phyloP scores from a whole-genome alignment of 1,139 yeast species.

The Diutina sp. region DNA sequence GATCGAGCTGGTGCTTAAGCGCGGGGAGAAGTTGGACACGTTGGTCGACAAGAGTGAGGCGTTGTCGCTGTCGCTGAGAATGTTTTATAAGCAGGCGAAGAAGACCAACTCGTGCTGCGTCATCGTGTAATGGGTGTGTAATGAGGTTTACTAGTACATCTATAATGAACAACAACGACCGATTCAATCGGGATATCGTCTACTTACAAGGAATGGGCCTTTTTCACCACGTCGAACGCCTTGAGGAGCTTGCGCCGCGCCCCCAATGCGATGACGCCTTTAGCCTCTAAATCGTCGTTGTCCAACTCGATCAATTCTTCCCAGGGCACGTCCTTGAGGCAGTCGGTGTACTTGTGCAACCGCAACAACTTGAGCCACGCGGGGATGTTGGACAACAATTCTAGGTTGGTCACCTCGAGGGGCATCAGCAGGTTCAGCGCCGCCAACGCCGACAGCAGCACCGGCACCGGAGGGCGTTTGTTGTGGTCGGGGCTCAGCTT shows the following conservation, averaged over 20 bases:
- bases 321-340: constrained; percentile 70
- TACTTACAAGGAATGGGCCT: constrained; percentile 2
- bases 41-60: constrained; percentile 94
- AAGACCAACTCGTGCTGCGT: constrained; percentile 95
- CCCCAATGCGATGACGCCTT: constrained; percentile 89
- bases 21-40: constrained; percentile 93
- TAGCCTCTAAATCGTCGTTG: constrained; percentile 56
- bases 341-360: constrained; percentile 86
- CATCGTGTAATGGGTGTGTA: constrained; percentile 34
- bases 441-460: background rate
- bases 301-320: constrained; percentile 56
- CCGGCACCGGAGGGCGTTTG: constrained; percentile 6
- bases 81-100: constrained; percentile 96
- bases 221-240: constrained; percentile 66
- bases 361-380: constrained; percentile 86
- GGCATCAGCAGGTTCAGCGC: constrained; percentile 26
- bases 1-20: constrained; percentile 82
- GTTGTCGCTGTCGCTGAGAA: constrained; percentile 72
- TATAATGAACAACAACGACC: background rate
- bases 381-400: constrained; percentile 66
- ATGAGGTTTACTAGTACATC: background rate
- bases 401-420: constrained; percentile 49
- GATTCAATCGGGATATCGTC: background rate
- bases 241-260: constrained; percentile 87
- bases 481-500: constrained; percentile 3